Percentiles rank a stretch among this genome's conserved stretches.
Conservation (phyloP, 2,329 filamentous ascomycete genomes). For the Trichophyton mentagrophytes region DNA sequence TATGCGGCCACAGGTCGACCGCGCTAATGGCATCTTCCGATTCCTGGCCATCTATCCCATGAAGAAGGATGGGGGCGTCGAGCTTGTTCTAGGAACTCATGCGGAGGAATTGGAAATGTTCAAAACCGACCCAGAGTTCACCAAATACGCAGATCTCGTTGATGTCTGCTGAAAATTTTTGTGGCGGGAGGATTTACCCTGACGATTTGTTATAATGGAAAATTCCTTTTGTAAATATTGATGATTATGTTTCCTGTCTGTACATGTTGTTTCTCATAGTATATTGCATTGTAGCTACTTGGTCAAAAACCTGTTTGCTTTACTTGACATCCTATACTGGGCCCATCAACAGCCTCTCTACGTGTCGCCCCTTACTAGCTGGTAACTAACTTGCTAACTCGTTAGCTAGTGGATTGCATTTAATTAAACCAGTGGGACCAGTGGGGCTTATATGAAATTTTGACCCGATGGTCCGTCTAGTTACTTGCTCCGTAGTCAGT, state of each 20-base stretch:
- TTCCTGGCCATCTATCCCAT: conserved; percentile 5
- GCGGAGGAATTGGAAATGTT: conserved; percentile 5
- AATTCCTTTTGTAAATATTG: background rate
- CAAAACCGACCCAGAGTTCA: background rate
- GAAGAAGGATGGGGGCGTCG: conserved; percentile 3
- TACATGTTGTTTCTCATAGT: background rate
- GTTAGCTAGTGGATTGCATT: no score
- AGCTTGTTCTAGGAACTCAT: conserved; percentile 3
- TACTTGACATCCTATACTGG: no score
- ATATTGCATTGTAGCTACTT: background rate
- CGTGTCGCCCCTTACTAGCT: no score
- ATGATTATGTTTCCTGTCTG: background rate
- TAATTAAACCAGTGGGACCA: no score
- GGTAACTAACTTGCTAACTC: no score
- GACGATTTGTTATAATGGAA: background rate
- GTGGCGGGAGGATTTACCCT: background rate
- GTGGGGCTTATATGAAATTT: no score
- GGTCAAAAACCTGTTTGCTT: background rate
- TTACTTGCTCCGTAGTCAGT: no score
- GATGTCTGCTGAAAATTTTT: background rate
- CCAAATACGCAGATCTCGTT: conserved; percentile 1
- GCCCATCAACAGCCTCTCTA: no score
- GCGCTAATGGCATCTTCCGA: conserved; percentile 1
- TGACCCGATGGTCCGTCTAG: no score
- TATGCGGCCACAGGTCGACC: conserved; percentile 3